Conservation (phyloP, 192 early-diverging fungal genomes). For the Mortierella claussenii region DNA sequence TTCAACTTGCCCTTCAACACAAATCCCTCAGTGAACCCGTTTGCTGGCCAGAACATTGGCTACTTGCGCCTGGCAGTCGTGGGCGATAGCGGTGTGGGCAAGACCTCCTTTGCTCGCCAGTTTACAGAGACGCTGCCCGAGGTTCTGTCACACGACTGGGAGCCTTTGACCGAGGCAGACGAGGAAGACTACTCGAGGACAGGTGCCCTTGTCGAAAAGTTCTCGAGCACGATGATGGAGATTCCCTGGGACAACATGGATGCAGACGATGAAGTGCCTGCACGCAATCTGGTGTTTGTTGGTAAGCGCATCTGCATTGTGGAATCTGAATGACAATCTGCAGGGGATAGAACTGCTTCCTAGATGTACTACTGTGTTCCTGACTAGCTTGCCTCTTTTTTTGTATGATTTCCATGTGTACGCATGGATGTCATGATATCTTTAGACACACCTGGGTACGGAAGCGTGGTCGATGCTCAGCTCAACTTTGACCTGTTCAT, state of each 20-base stretch:
- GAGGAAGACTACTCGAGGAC: constrained; percentile 38
- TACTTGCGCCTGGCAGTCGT: constrained; percentile 53
- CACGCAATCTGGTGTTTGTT: constrained; percentile 48
- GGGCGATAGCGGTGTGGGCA: constrained; percentile 53
- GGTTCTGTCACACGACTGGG: constrained; percentile 48
- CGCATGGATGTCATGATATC: too few species aligned
- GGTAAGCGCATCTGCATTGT: constrained; percentile 18
- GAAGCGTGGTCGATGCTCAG: constrained; percentile 44
- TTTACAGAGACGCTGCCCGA: constrained; percentile 51
- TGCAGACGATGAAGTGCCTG: constrained; percentile 49
- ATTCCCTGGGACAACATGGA: constrained; percentile 55
- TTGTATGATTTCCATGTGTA: neutral
- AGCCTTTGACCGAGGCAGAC: constrained; percentile 9
- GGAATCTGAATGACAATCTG: neutral
- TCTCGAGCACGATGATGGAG: constrained; percentile 53
- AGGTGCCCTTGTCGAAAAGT: constrained; percentile 33
- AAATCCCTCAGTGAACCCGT: constrained; percentile 35
- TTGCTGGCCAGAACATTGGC: constrained; percentile 54
- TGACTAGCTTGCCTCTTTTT: neutral
- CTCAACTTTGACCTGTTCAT: constrained; percentile 50
- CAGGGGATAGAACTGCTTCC: too few species aligned
- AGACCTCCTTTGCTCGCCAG: constrained; percentile 49
- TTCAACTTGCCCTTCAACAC: constrained; percentile 5
- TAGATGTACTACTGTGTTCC: too few species aligned
- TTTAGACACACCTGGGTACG: constrained; percentile 53